Evolutionary conservation across 257 asterid species (phyloP).

Genomic region (Asclepias syriaca): DNA sequence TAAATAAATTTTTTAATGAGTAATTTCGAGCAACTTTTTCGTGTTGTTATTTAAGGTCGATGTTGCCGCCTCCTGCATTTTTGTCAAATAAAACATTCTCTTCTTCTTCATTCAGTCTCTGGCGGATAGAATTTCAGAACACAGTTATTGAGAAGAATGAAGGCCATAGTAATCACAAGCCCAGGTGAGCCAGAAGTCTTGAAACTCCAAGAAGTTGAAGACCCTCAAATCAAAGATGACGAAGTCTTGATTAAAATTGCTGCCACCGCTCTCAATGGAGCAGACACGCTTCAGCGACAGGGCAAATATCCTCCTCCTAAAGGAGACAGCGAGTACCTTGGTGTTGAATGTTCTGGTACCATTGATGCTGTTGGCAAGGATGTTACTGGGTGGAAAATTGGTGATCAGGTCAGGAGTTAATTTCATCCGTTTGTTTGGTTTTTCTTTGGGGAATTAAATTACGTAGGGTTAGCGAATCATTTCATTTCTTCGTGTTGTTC

Average conservation of each 20-base stretch:
- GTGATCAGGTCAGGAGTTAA: conserved; percentile 60
- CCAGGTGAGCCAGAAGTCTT: conserved; percentile 82
- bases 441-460: not conserved
- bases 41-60: too few species aligned
- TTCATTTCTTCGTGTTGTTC: not conserved
- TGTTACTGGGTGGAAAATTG: conserved; percentile 75
- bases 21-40: too few species aligned
- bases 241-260: conserved; percentile 69
- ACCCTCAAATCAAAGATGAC: conserved; percentile 60
- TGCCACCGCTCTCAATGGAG: conserved; percentile 83
- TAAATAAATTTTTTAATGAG: too few species aligned
- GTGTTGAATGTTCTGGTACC: conserved; percentile 94
- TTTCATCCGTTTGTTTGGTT: not conserved
- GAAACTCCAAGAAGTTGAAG: conserved; percentile 55
- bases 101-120: not conserved
- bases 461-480: not conserved
- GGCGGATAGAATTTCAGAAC: not conserved
- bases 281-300: conserved; percentile 75
- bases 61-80: too few species aligned
- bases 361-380: conserved; percentile 70
- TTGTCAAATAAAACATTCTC: too few species aligned
- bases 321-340: conserved; percentile 68
- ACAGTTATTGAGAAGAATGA: conserved; percentile 32
- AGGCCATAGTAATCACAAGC: conserved; percentile 74
- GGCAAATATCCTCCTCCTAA: conserved; percentile 68